Conservation (phyloP, 768 basidiomycete species). For the Lanmaoa pseudosensibilis region DNA sequence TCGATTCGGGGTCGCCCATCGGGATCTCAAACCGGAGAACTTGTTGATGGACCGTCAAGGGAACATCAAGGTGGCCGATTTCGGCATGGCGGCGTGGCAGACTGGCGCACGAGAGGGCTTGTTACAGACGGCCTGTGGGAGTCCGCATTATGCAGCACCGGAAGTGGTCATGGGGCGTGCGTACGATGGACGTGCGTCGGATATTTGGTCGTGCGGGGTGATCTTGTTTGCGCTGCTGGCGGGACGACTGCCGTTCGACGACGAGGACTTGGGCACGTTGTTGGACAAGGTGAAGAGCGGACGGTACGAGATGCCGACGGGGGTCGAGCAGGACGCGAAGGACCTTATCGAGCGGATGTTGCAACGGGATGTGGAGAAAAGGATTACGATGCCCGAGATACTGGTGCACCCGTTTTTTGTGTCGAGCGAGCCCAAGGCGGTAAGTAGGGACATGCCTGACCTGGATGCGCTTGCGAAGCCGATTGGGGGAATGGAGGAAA, state of each 20-base stretch:
- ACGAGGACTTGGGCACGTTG: slow-evolving; percentile 76
- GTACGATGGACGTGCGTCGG: slow-evolving; percentile 85
- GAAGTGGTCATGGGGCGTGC: slow-evolving; percentile 82
- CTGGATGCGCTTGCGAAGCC: slow-evolving; percentile 71
- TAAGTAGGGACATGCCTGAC: slow-evolving; percentile 49
- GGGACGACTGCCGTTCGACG: slow-evolving; percentile 90
- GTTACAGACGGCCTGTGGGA: slow-evolving; percentile 86
- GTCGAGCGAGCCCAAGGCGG: slow-evolving; percentile 48
- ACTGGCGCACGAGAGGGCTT: slow-evolving; percentile 52
- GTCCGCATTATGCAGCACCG: slow-evolving; percentile 93
- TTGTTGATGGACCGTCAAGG: slow-evolving; percentile 78
- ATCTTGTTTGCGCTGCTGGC: slow-evolving; percentile 88
- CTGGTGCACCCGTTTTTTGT: slow-evolving; percentile 77
- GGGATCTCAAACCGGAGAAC: slow-evolving; percentile 95
- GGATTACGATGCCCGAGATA: slow-evolving; percentile 85
- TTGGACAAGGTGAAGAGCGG: slow-evolving; percentile 79
- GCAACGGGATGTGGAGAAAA: slow-evolving; percentile 63
- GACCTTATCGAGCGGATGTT: slow-evolving; percentile 84
- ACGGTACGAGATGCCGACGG: slow-evolving; percentile 68
- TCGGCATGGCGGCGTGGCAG: slow-evolving; percentile 97
- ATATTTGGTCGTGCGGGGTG: slow-evolving; percentile 97
- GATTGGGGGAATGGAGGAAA: slow-evolving; percentile 56
- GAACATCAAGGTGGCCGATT: slow-evolving; percentile 94
- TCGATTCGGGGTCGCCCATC: slow-evolving; percentile 90
- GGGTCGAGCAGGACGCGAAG: slow-evolving; percentile 67